Conservation (phyloP, 73 alveolate species). For the Breviolum minutum region DNA sequence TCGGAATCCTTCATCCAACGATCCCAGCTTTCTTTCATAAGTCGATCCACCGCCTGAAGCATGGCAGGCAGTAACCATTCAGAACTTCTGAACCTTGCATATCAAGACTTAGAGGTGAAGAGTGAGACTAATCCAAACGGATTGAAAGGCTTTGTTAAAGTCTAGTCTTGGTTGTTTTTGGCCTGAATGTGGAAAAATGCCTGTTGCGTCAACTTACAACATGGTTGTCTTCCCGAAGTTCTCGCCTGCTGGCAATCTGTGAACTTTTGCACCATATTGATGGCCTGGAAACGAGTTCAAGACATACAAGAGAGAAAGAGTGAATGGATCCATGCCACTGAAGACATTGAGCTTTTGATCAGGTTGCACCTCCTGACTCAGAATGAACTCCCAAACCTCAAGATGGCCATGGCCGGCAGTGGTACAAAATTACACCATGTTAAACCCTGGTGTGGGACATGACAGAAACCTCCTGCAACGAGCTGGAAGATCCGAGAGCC, state of each 20-base stretch:
- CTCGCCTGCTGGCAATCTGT: constrained; percentile 92
- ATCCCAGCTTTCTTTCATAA: constrained; percentile 93
- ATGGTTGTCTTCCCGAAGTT: background rate
- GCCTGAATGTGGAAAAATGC: no score
- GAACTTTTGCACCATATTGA: constrained; percentile 77
- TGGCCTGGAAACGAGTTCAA: constrained; percentile 4
- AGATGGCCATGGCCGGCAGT: background rate
- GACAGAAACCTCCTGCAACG: background rate
- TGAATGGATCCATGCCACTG: background rate
- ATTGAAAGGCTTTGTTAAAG: no score
- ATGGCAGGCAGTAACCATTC: background rate
- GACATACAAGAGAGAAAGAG: background rate
- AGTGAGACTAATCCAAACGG: no score
- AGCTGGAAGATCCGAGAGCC: no score
- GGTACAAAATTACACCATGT: background rate
- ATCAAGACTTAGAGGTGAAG: no score
- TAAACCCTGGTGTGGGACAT: background rate
- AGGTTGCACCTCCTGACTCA: constrained; percentile 71
- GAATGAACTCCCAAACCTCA: constrained; percentile 94
- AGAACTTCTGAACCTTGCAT: background rate
- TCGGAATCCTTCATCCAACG: constrained; percentile 94
- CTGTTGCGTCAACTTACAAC: no score
- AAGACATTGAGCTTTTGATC: background rate
- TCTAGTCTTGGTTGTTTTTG: no score
- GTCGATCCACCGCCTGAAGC: constrained; percentile 76